Percentiles rank a stretch among this genome's conserved stretches.
phyloP scores from a whole-genome alignment of 1,284 basidiomycete species.

The Vanrija sp. region DNA sequence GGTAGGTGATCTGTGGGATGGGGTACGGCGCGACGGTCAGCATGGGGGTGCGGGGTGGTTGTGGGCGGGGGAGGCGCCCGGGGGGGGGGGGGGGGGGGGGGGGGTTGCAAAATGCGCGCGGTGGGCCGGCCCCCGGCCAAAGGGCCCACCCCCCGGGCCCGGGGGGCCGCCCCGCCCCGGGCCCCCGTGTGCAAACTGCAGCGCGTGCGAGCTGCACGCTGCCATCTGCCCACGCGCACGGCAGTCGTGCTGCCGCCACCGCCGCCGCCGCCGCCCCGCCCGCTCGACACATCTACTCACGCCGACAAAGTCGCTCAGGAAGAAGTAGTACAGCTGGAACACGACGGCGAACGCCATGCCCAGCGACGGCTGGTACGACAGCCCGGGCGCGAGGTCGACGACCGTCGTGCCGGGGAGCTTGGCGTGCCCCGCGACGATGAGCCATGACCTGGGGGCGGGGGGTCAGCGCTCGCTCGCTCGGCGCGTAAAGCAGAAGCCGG shows the following conservation, averaged over 20 bases:
- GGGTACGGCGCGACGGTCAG: background rate
- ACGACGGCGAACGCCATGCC: conserved; percentile 57
- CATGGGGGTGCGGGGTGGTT: background rate
- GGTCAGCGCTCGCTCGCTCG: conserved; percentile 1
- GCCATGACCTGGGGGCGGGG: conserved; percentile 23
- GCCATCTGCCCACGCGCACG: too few species aligned
- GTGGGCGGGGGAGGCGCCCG: too few species aligned
- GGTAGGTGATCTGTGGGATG: conserved; percentile 26
- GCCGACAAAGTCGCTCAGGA: conserved; percentile 71
- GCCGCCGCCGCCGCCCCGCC: background rate
- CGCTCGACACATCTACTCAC: conserved; percentile 54
- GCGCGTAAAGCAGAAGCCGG: background rate
- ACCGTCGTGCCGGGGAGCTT: conserved; percentile 60
- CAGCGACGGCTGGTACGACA: conserved; percentile 66
- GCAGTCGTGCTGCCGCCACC: too few species aligned
- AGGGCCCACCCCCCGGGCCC: too few species aligned
- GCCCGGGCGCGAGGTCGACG: conserved; percentile 55
- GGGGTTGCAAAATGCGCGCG: too few species aligned
- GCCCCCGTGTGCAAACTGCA: too few species aligned
- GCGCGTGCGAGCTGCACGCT: too few species aligned
- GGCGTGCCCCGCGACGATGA: conserved; percentile 57
- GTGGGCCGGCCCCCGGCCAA: too few species aligned
- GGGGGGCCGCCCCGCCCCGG: too few species aligned
- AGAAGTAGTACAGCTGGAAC: conserved; percentile 68
- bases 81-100: background rate